Base-by-base conservation (phyloP, 2,329 filamentous ascomycete genomes). In the Helotiales sp. region DNA sequence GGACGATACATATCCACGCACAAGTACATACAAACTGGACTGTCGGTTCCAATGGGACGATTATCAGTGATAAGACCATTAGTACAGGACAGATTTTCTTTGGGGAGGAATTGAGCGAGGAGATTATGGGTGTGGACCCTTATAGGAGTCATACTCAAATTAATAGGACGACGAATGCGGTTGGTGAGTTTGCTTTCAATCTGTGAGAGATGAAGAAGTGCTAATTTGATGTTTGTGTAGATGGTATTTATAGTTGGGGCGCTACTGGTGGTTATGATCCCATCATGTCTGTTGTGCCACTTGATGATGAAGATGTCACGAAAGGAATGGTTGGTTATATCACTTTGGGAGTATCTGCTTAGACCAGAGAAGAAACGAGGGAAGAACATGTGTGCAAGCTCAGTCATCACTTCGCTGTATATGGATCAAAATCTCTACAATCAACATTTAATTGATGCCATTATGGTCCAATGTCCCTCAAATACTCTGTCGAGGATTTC, bases 71-170 rank as follows among this genome's bases (percentile, higher is more conserved):
- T 33, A 75, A 73, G 52, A 77, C 81, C 55, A 78, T 80, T 15
- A 69, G 64, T 38, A 78, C 87, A 33, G 84, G 85, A n/a, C 85
- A 88, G 69, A 69, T 85, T 53, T 88, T 84, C 77, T 84, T 86
- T 67, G 82, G 86, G 69, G 81, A 87, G 69, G 74, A 76, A 60
- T 77, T 88, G 12, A 78, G 82, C 62, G 62, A 67, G 40, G 63
- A 74, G 34, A 81, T 87, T 54, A 79, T 83, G 63, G 70, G 70
- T 13, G 73, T 72, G 0, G 60, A 69, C 2, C 81, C 82, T 1
- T 82, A 83, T 70, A 68, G 59, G 5, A 46, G 42, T n/a, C 42
- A 46, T 29, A 46, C 42, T 5, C 22, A 46, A 17, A 46, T 46
- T 5, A 46, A 46, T 15, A 7, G 42, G 42, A 46, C 42, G 2